Base-by-base conservation (phyloP, 306 rosid genomes). In the Hippophae gyantsensis region DNA sequence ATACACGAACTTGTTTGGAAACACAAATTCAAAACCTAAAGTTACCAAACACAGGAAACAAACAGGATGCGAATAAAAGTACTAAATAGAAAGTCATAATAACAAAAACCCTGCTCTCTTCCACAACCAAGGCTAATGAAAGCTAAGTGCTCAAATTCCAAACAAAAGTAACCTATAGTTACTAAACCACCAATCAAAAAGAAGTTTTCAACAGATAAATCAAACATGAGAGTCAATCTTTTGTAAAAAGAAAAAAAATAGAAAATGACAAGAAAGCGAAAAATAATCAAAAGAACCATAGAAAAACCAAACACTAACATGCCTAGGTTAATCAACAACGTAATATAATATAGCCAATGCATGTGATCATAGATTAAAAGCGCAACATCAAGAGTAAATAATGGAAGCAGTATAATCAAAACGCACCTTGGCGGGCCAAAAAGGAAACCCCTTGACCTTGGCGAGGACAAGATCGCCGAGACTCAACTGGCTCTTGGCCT, bases 391-490 rank as follows among this genome's bases (percentile, higher is more conserved):
- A 55, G 10, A 32, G 38, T 32, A 6, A 53, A 26, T n/a, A 55
- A 43, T 11, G 32, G 13, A 13, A 48, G 42, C 7, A 42, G 69
- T 9, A 63, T 49, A 63, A 58, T 45, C 52, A 42, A 8, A 42
- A 6, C 57, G 41, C 26, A 93, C 99, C 99, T 93, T 86, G 52
- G 97, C 99, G 45, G 99, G 99, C 99, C 97, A 93, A 58, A 83
- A 73, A 7, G 97, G 99, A 77, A 82, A 86, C 54, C 99, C 99
- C 86, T 93, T 93, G 75, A 93, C 97, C 86, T 93, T 93, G 43
- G 99, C 99, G 25, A 93, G 99, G 6, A 93, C 99, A 40, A 93
- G 99, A 93, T 89, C 97, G 69, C 99, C 99, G 48, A 86, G 72
- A 57, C 84, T 76, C 80, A 93, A 63, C 76, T 86, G 81, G 23